Percentiles rank a stretch among this genome's conserved stretches.
These are phyloP conservation scores for Scheffersomyces coipomensis DNA, from an alignment of 805 yeast species.

Conservation along the genomic window DNA sequence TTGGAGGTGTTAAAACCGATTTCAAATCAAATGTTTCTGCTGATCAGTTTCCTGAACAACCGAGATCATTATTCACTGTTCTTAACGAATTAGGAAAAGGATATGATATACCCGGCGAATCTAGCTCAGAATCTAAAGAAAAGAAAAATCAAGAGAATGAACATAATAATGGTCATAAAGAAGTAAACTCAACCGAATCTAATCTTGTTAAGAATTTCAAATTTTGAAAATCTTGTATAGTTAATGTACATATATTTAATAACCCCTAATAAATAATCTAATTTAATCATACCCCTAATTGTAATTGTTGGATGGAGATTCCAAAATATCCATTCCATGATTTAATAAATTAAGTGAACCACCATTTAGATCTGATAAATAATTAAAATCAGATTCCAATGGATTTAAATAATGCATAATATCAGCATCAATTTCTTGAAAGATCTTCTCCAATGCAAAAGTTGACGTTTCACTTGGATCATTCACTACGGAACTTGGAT, in stretches of 20 bases:
- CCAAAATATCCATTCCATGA: neutral
- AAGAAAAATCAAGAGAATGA: neutral
- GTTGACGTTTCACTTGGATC: neutral
- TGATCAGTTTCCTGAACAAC: neutral
- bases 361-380: neutral
- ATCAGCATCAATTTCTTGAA: conserved; percentile 30
- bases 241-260: neutral
- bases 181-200: neutral
- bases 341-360: neutral
- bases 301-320: neutral
- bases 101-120: neutral
- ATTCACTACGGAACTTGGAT: neutral
- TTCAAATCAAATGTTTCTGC: neutral
- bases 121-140: neutral
- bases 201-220: neutral
- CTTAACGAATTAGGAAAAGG: conserved; percentile 13
- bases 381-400: conserved; percentile 19
- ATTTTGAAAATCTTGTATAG: neutral
- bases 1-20: neutral
- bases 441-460: conserved; percentile 18
- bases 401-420: conserved; percentile 27
- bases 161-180: too few species aligned
- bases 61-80: conserved; percentile 17
- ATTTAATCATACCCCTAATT: too few species aligned
- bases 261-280: neutral